Conservation (phyloP, 1,284 basidiomycete genomes). For the Pseudozyma thailandica region DNA sequence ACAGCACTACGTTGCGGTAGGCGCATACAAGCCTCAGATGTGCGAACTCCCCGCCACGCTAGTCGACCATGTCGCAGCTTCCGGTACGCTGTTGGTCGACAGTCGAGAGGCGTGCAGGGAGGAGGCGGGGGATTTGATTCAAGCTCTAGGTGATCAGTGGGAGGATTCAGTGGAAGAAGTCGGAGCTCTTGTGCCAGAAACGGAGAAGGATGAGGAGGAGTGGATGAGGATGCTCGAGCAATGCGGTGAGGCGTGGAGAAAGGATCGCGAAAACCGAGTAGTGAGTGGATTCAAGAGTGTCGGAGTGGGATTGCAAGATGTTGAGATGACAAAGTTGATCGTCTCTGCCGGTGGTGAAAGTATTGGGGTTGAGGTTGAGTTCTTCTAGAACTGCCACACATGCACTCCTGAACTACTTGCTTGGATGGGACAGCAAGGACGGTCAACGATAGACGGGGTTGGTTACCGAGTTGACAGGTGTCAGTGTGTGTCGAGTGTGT, state of each 20-base stretch:
- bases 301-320: conserved; percentile 41
- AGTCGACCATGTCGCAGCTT: background rate
- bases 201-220: background rate
- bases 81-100: conserved; percentile 19
- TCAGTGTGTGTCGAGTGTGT: too few species aligned
- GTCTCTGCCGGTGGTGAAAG: background rate
- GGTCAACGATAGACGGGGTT: too few species aligned
- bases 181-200: background rate
- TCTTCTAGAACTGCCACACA: background rate
- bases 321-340: conserved; percentile 27
- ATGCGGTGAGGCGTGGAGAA: background rate
- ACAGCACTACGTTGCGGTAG: conserved; percentile 20
- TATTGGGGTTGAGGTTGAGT: conserved; percentile 10
- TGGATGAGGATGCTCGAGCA: conserved; percentile 4
- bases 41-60: conserved; percentile 18
- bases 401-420: too few species aligned
- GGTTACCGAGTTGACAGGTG: too few species aligned
- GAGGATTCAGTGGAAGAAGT: background rate
- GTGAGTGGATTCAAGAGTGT: conserved; percentile 38
- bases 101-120: conserved; percentile 10
- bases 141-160: background rate
- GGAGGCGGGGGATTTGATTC: conserved; percentile 36
- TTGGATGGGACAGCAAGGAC: too few species aligned
- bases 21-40: conserved; percentile 33
- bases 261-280: background rate